Evolutionary conservation across 2,329 filamentous ascomycete genomes (phyloP), one percentile per base, ranked within the genome.

Genomic region (Aspergillus texensis): DNA sequence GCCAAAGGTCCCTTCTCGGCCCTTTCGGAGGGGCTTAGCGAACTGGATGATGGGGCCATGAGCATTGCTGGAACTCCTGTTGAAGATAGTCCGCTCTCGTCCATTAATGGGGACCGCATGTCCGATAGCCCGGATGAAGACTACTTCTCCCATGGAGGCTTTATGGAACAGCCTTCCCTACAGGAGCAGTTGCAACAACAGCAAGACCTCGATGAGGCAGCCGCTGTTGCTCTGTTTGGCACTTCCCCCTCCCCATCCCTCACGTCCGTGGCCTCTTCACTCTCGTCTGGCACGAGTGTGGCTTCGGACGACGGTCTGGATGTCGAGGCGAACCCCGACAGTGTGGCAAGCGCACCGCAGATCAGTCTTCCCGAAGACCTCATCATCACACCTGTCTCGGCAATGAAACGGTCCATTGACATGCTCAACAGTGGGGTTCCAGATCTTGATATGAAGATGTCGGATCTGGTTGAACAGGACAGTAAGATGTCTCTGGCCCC

Each of bases 401-500:
- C 74, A 14, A 72, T 78, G 26, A 79, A 79, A 66, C 75, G 77
- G 55, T 75, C 76, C 8, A 72, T 80, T 54, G 78, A 80, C 58
- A 75, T 79, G 77, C 64, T 78, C 60, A 77, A 79, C 67, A 75
- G 74, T 57, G 76, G 72, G 19, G 67, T 78, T 34, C 71, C 74
- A 1, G 74, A 75, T 46, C 69, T 77, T 14, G 75, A 77, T 56
- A 66, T 78, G 67, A 76, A 73, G 65, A 77, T 77, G 75, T 76
- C 74, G 21, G 71, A 74, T 63, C 61, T 75, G 59, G 72, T 68
- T 48, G 73, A 76, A 58, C 71, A 68, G 50, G 75, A 76, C 10
- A 70, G 72, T 59, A 85, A 88, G 70, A 86, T 87, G 64, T 73
- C 69, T 43, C 68, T 72, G 58, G 70, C 62, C 56, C 70, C 69